Conservation (phyloP, 2,329 filamentous ascomycete species). For the Fusarium sacchari region DNA sequence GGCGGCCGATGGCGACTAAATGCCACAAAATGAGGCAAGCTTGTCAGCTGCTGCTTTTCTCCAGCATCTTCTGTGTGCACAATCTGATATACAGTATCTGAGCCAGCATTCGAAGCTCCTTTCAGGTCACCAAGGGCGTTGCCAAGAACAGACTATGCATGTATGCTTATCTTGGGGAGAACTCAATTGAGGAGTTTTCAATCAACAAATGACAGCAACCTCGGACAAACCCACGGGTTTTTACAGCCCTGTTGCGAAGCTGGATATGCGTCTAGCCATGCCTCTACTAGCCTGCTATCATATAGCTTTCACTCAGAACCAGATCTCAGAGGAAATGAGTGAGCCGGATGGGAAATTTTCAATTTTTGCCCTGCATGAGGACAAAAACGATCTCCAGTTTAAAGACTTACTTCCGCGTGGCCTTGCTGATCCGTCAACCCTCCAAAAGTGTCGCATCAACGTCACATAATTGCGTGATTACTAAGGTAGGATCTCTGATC, state of each 20-base stretch:
- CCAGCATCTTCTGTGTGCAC: not conserved
- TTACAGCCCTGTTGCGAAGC: too few species aligned
- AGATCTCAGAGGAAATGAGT: not conserved
- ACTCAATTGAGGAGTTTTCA: not conserved
- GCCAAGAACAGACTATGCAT: not conserved
- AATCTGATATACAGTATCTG: not conserved
- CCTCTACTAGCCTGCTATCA: too few species aligned
- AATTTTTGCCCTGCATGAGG: not conserved
- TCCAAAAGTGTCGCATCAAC: constrained; percentile 9
- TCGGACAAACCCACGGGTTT: not conserved
- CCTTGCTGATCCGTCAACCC: not conserved
- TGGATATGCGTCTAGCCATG: too few species aligned
- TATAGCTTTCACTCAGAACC: not conserved
- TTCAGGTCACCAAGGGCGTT: constrained; percentile 9
- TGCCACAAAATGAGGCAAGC: constrained; percentile 34
- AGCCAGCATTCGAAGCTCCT: not conserved
- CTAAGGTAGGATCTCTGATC: constrained; percentile 26
- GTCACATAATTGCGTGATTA: constrained; percentile 34
- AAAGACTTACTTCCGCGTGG: not conserved
- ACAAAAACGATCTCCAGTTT: not conserved
- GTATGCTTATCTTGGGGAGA: not conserved
- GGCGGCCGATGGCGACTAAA: constrained; percentile 39
- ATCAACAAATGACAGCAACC: not conserved
- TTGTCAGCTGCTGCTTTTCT: constrained; percentile 8
- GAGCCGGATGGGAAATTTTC: not conserved